Evolutionary conservation across 331 rosid species (phyloP), one percentile per base, ranked within the genome.

Genomic region (Cydonia oblonga): DNA sequence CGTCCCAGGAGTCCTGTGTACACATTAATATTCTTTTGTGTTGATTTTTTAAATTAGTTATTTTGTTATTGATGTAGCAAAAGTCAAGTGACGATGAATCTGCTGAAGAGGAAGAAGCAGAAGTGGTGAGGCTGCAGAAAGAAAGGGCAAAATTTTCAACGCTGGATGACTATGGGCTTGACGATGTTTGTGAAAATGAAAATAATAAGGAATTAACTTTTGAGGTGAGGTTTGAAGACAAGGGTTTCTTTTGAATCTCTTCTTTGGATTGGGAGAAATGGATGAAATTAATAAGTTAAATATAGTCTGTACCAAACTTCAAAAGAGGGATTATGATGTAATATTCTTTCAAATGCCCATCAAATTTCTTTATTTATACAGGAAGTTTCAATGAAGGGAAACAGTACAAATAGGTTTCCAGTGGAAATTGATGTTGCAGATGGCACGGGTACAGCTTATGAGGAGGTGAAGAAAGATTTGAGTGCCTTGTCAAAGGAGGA

Each of bases 51-150:
- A 19, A 81, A 69, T 16, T 63, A 12, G 18, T 64, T 58, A 53
- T 23, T 69, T 28, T 6, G 4, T 72, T 71, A 16, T 65, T 58
- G 51, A 70, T 84, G 70, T 72, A 91, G 98, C 26, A 64, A 71
- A 89, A 82, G 82, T 85, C 92, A 63, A 90, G 96, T 51, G 97
- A 86, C 30, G 97, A 90, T 59, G 96, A 89, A 69, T 88, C 90
- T 70, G 88, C 82, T 44, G 76, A 81, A 64, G 90, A 85, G 79
- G 97, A 93, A 83, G 98, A 88, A 82, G 86, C 80, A 70, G 78
- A 79, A 78, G 98, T 86, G 20, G 25, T 62, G 26, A 79, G 81
- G 73, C 63, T 84, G 68, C 92, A 81, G 79, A 86, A 81, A 83
- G 88, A 93, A 74, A 85, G 72, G 57, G 89, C 88, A 79, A 80